phyloP scores from a whole-genome alignment of 2,329 filamentous ascomycete species.

The Ceratocystis destructans region DNA sequence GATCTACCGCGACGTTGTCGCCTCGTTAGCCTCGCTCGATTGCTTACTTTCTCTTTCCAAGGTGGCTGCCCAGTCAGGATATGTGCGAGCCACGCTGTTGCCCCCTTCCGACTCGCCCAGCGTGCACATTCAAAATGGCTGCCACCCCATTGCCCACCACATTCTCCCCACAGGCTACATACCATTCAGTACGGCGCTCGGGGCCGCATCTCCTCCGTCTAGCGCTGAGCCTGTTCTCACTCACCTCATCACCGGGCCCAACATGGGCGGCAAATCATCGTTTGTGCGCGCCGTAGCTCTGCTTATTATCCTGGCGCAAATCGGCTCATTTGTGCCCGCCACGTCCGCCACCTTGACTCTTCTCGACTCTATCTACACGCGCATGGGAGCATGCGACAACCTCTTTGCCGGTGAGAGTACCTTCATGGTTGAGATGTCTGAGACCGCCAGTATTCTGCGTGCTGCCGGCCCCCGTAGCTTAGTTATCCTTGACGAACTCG shows the following conservation, averaged over 20 bases:
- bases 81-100: conserved; percentile 60
- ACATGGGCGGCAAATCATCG: conserved; percentile 98
- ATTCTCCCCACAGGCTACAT: conserved; percentile 63
- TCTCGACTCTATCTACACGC: conserved; percentile 82
- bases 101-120: conserved; percentile 48
- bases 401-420: conserved; percentile 89
- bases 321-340: conserved; percentile 88
- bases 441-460: conserved; percentile 83
- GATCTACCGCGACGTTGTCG: conserved; percentile 73
- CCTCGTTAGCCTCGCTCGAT: conserved; percentile 74
- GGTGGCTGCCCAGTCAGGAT: conserved; percentile 75
- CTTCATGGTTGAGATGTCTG: conserved; percentile 95
- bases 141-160: conserved; percentile 93
- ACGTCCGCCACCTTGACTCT: conserved; percentile 60
- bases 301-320: conserved; percentile 84
- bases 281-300: conserved; percentile 89
- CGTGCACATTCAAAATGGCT: conserved; percentile 59
- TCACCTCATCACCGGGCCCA: conserved; percentile 85
- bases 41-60: conserved; percentile 76
- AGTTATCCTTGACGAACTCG: conserved; percentile 88
- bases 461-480: conserved; percentile 72
- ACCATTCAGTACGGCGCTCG: conserved; percentile 66
- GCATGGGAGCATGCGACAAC: conserved; percentile 93
- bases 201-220: conserved; percentile 30
- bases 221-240: conserved; percentile 44